Base-by-base conservation (phyloP, 805 yeast species). In the Lachancea meyersii region DNA sequence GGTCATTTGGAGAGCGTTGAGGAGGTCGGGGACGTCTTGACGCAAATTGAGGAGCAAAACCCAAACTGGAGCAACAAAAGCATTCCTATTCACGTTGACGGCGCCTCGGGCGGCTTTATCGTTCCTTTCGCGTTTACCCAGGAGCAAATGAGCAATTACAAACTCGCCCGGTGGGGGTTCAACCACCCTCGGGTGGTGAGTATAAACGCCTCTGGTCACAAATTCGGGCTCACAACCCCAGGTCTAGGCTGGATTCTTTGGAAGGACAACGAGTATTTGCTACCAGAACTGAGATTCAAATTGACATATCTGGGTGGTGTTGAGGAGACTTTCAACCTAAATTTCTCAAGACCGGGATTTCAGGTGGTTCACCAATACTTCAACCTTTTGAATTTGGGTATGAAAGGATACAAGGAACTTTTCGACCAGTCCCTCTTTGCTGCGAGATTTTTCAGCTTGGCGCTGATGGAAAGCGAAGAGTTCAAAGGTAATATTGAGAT, bases 201-300 rank as follows among this genome's bases (percentile, higher is more conserved):
- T 23, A 87, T 88, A 66, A 89, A 87, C 68, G 77, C 94, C 9
- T 84, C 95, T 1, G 96, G 96, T 46, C 97, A 88, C 68, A 88
- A 88, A 67, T 88, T 85, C 65, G 97, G 97, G 27, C 70, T 88
- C 38, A 83, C 89, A 23, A 78, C 94, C 20, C 95, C 91, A 9
- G 97, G 97, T 33, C 72, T 86, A 40, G 97, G 97, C 41, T 88
- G 96, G 96, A 79, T 88, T 48, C 65, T 88, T 42, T 89, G 95
- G 87, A 78, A 80, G 60, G 79, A 79, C 58, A 69, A 71, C 33
- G 52, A 67, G 31, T 73, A 72, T 56, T 70, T 88, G 48, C 93
- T 96, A 19, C 71, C 79, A 45, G 78, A 77, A 48, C 71, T 88
- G 49, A 75, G 82, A 54, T 88, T 88, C 67, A 80, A 83, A 50